Percentiles rank a stretch among this genome's conserved stretches.
phyloP scores from a whole-genome alignment of 345 rosid species.

The Clarkia xantiana region DNA sequence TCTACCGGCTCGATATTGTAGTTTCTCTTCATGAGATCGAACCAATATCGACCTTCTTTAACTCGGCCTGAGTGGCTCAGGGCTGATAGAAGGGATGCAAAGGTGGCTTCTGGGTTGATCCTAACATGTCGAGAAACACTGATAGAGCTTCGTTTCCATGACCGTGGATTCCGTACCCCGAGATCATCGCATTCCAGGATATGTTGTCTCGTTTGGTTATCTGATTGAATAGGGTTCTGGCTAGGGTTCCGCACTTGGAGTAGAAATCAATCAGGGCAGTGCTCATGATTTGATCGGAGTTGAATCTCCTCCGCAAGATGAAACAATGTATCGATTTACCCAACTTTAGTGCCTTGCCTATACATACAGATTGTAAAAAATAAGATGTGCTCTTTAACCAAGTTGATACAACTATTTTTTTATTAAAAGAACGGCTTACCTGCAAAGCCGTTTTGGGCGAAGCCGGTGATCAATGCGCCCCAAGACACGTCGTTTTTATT shows the following conservation, averaged over 20 bases:
- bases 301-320: conserved; percentile 30
- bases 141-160: conserved; percentile 44
- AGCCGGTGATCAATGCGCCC: conserved; percentile 53
- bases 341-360: conserved; percentile 27
- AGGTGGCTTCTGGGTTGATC: conserved; percentile 36
- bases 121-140: conserved; percentile 36
- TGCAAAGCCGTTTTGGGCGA: conserved; percentile 50
- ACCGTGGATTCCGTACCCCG: conserved; percentile 61
- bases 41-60: conserved; percentile 51
- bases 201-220: conserved; percentile 37
- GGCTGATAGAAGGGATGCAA: conserved; percentile 60
- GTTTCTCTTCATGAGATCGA: conserved; percentile 26
- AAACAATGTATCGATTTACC: conserved; percentile 49
- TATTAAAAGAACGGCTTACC: conserved; percentile 15
- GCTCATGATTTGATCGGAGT: conserved; percentile 23
- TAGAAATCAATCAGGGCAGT: conserved; percentile 61
- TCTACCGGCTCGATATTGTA: conserved; percentile 40
- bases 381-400: too few relatives aligned
- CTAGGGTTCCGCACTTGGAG: conserved; percentile 51
- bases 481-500: conserved; percentile 36
- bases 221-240: conserved; percentile 30
- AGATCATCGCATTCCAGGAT: conserved; percentile 58
- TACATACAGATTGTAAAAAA: too few relatives aligned
- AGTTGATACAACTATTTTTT: too few relatives aligned
- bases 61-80: conserved; percentile 55